Base-by-base conservation (phyloP, 371 early-diverging fungal species). In the Conidiobolus incongruus region DNA sequence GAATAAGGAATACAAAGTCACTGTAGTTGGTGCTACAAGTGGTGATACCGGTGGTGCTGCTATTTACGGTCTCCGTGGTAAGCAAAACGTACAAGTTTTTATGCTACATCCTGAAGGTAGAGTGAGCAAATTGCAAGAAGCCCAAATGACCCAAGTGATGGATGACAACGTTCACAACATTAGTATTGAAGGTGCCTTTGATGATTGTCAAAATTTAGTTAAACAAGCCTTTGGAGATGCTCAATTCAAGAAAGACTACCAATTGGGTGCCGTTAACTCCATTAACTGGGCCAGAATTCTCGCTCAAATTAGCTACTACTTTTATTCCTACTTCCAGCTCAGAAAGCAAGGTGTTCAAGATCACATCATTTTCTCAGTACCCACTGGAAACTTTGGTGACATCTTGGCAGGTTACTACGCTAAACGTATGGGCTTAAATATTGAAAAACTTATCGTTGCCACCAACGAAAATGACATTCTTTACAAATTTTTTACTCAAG, bases 311-410 rank as follows among this genome's bases (percentile, higher is more conserved):
- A 72, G 75, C 19, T 95, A 95, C 63, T 95, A 95, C 62, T 90
- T 91, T 65, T 68, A 85, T 52, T 70, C 94, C 15, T 94, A 83
- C 64, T 84, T 92, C 51, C 38, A 59, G 2, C 57, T 79, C 23
- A 68, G 72, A 19, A 54, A 65, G 12, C 56, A 60, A 15, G 47
- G 45, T 12, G 35, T 47, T 40, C 47, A 73, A 22, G 55, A 66
- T 34, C 12, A 34, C 20, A 33, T 20, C 5, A 58, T 91, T 39
- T 94, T 74, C 61, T 72, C 77, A 24, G 94, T 94, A 21, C 95
- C 96, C 20, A 86, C 95, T n/a, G 96, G 96, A 35, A 96, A 94
- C 71, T 96, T 96, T 77, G 96, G 96, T 51, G 95, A 96, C 50
- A 69, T 93, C 35, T 66, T 96, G 42, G 93, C 95, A 15, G 95